A percentile compares a stretch with the other conserved stretches of the same genome.
Evolutionary conservation across 176 grass and related monocot species (phyloP).

Genomic region (Cymbopogon citratus): DNA sequence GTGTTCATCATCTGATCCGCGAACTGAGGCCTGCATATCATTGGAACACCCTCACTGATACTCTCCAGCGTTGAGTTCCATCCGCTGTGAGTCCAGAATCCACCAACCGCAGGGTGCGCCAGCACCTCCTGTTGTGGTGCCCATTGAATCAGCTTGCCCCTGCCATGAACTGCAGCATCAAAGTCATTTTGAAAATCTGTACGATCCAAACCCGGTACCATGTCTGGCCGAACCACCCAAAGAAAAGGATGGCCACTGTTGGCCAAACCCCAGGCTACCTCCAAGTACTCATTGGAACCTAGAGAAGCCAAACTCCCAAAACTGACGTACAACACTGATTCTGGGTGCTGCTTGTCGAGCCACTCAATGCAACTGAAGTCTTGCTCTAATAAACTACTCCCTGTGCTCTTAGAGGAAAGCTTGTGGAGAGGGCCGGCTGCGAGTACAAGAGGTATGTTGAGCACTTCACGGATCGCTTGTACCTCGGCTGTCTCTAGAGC

Average conservation of each 20-base stretch:
- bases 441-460: not conserved
- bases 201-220: not conserved
- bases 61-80: slow-evolving; percentile 45
- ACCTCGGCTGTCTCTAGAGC: not conserved
- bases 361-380: slow-evolving; percentile 30
- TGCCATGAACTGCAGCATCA: not conserved
- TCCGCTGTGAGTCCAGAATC: slow-evolving; percentile 32
- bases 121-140: slow-evolving; percentile 35
- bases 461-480: not conserved
- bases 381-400: not conserved
- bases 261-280: slow-evolving; percentile 14
- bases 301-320: slow-evolving; percentile 36
- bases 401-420: not conserved
- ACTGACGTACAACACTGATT: slow-evolving; percentile 27
- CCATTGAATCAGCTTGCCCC: slow-evolving; percentile 30
- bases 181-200: not conserved
- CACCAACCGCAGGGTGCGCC: slow-evolving; percentile 11
- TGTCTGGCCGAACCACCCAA: slow-evolving; percentile 19
- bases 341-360: not conserved
- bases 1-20: slow-evolving; percentile 18
- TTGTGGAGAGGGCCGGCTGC: slow-evolving; percentile 30
- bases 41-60: slow-evolving; percentile 12
- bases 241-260: slow-evolving; percentile 23
- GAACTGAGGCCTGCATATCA: slow-evolving; percentile 26
- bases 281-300: not conserved